Percentiles rank a stretch among this genome's conserved stretches.
Conservation (phyloP, 306 rosid genomes). For the Medicago ruthenica region DNA sequence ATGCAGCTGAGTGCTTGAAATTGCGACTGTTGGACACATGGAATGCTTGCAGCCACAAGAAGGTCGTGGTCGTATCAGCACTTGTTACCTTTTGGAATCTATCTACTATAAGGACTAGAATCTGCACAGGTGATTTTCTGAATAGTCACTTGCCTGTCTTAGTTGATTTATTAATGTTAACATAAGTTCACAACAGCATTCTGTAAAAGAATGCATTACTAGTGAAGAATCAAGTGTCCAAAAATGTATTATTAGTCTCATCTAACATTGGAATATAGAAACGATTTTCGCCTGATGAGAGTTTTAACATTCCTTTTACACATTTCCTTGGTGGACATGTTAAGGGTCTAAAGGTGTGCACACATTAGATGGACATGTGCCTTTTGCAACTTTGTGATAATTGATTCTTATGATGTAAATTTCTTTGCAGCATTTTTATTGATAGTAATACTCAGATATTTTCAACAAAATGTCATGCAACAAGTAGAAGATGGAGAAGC, state of each 20-base stretch:
- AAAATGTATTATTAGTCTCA: neutral
- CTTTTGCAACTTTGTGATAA: neutral
- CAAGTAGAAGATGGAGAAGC: slow-evolving; percentile 51
- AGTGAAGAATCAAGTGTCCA: slow-evolving; percentile 23
- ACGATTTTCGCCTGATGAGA: slow-evolving; percentile 4
- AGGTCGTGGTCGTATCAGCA: slow-evolving; percentile 64
- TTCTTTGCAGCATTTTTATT: slow-evolving; percentile 71
- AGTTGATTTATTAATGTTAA: neutral
- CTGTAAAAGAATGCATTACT: slow-evolving; percentile 16
- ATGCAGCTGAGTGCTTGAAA: slow-evolving; percentile 62
- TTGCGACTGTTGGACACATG: slow-evolving; percentile 69
- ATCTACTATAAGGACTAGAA: slow-evolving; percentile 68
- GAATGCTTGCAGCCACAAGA: slow-evolving; percentile 83
- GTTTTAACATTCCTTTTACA: slow-evolving; percentile 6
- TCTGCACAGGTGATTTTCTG: slow-evolving; percentile 68
- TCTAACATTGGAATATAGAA: slow-evolving; percentile 15
- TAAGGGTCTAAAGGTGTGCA: neutral
- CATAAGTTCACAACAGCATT: neutral
- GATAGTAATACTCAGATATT: slow-evolving; percentile 67
- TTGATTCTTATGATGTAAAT: slow-evolving; percentile 33
- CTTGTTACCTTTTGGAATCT: slow-evolving; percentile 82
- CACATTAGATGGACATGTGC: neutral
- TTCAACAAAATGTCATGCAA: slow-evolving; percentile 57
- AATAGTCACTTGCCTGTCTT: neutral
- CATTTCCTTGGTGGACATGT: neutral